These are phyloP conservation scores for Globisporangium splendens DNA, from an alignment of 352 stramenopile species.

Conservation along the genomic window DNA sequence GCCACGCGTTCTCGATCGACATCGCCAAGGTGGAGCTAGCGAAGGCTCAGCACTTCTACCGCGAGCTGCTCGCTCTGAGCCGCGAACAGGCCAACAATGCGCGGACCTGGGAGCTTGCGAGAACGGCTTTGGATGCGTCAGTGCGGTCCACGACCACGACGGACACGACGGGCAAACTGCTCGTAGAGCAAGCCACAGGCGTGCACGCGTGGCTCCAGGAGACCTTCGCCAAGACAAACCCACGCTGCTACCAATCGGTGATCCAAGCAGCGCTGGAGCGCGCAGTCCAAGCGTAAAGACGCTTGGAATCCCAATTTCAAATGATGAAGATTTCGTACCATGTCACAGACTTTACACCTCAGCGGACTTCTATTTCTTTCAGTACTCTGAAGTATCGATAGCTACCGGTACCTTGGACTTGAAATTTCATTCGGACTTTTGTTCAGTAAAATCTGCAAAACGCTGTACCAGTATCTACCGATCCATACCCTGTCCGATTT, in stretches of 20 bases:
- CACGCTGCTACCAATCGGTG: conserved; percentile 1
- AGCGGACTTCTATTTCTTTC: no score
- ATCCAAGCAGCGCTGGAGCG: conserved; percentile 4
- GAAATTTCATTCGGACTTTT: no score
- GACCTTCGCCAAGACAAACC: conserved; percentile 4
- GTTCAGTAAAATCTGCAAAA: no score
- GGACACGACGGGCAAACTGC: background rate
- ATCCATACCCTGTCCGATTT: no score
- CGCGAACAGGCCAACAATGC: conserved; percentile 7
- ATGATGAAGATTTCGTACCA: background rate
- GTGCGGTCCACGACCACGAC: conserved; percentile 3
- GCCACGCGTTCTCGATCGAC: conserved; percentile 15
- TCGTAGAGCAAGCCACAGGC: conserved; percentile 2
- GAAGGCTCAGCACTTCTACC: conserved; percentile 11
- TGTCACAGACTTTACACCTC: background rate
- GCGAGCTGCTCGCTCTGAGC: conserved; percentile 6
- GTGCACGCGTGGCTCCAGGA: conserved; percentile 8
- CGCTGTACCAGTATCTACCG: no score
- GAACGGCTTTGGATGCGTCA: conserved; percentile 1
- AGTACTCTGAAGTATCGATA: no score
- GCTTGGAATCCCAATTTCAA: background rate
- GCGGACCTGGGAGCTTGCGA: conserved; percentile 5
- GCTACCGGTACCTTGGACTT: no score
- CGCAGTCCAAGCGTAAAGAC: background rate
- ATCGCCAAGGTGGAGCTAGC: conserved; percentile 13